A percentile compares a stretch with the other conserved stretches of the same genome.
phyloP scores from a whole-genome alignment of 139 green algal species.

The Chlorella sp. region DNA sequence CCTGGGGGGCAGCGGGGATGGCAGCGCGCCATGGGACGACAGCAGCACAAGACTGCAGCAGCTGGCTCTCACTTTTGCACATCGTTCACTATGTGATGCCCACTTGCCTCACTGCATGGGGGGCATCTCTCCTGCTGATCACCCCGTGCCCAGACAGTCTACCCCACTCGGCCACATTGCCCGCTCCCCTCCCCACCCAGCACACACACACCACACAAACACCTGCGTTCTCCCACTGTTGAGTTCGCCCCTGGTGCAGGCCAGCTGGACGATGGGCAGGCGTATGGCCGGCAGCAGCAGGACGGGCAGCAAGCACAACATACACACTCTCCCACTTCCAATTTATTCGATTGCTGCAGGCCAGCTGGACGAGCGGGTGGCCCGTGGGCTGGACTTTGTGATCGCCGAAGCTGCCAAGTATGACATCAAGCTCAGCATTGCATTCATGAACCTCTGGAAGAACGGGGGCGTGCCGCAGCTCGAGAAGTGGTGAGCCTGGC shows the following conservation, averaged over 20 bases:
- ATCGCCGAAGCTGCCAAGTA: constrained; percentile 19
- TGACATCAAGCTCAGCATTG: constrained; percentile 33
- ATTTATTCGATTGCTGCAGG: not conserved
- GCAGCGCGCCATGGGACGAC: not conserved
- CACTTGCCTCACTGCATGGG: too few relatives aligned
- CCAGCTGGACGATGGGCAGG: not conserved
- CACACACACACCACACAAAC: too few relatives aligned
- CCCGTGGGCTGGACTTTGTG: constrained; percentile 1
- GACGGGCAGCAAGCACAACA: too few relatives aligned
- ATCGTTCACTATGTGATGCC: too few relatives aligned
- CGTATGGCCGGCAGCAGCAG: too few relatives aligned
- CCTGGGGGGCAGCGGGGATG: not conserved
- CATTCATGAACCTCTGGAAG: constrained; percentile 43
- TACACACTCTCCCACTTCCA: too few relatives aligned
- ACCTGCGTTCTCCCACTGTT: too few relatives aligned
- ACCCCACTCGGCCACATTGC: not conserved
- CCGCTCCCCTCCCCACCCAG: not conserved
- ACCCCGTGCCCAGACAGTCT: not conserved
- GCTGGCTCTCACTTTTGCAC: too few relatives aligned
- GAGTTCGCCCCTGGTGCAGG: not conserved
- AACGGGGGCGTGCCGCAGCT: not conserved
- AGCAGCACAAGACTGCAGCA: not conserved
- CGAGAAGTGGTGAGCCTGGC: constrained; percentile 15
- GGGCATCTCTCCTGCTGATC: too few relatives aligned
- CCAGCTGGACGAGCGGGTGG: not conserved